Evolutionary conservation across 352 stramenopile species (phyloP).

Genomic region (Pythium apleroticum): DNA sequence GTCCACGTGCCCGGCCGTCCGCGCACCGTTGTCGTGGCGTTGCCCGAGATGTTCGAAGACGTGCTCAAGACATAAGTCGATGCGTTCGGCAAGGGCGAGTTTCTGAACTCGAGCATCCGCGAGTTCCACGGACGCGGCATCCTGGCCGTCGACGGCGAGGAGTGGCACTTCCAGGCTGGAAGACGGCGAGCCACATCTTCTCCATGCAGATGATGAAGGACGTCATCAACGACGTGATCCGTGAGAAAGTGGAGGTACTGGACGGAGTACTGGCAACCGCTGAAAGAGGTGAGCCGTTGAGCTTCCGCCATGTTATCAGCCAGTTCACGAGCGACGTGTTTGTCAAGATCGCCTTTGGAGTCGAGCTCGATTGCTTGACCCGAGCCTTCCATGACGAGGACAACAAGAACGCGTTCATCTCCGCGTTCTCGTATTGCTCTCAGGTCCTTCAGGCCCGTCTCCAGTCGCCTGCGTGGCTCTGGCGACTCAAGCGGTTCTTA

Average conservation of each 20-base stretch:
- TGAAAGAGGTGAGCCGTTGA: constrained; percentile 10
- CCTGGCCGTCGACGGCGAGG: constrained; percentile 50
- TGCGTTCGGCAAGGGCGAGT: constrained; percentile 53
- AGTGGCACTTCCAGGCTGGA: constrained; percentile 67
- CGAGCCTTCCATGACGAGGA: constrained; percentile 18
- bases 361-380: constrained; percentile 44
- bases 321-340: constrained; percentile 75
- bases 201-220: constrained; percentile 45
- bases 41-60: constrained; percentile 39
- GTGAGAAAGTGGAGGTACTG: constrained; percentile 43
- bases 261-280: not conserved
- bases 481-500: constrained; percentile 42
- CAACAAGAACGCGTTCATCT: constrained; percentile 39
- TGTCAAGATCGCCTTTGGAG: constrained; percentile 69
- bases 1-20: constrained; percentile 43
- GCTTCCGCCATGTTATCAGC: constrained; percentile 41
- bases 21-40: constrained; percentile 34
- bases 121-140: constrained; percentile 72
- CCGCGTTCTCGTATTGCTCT: constrained; percentile 44
- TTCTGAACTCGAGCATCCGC: constrained; percentile 33
- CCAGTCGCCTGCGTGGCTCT: constrained; percentile 45
- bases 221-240: not conserved
- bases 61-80: constrained; percentile 55
- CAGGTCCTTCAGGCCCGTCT: constrained; percentile 38
- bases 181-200: constrained; percentile 85